Evolutionary conservation across 2,329 filamentous ascomycete genomes (phyloP).

Genomic region (Apiospora phragmitis): DNA sequence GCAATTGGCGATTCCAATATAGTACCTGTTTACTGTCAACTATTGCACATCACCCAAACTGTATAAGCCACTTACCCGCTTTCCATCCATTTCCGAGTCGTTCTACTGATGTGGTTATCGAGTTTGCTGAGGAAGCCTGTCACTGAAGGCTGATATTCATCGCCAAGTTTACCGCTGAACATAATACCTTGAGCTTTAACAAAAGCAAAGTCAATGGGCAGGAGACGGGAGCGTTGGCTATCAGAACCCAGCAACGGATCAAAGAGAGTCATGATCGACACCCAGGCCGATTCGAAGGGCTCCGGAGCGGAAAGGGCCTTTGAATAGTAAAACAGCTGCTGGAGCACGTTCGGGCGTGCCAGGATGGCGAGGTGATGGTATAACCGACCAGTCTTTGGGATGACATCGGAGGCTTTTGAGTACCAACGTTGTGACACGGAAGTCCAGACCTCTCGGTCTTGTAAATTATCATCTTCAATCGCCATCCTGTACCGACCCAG

Average conservation of each 20-base stretch:
- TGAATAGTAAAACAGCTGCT: slow-evolving; percentile 72
- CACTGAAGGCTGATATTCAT: no score
- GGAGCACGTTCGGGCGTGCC: slow-evolving; percentile 66
- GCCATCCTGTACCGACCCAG: slow-evolving; percentile 86
- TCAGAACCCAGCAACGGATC: slow-evolving; percentile 50
- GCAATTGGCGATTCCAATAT: no score
- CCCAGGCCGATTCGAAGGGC: slow-evolving; percentile 66
- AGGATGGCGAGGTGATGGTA: slow-evolving; percentile 88
- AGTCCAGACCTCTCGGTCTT: slow-evolving; percentile 79
- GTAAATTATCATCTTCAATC: slow-evolving; percentile 78
- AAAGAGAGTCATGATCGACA: slow-evolving; percentile 71
- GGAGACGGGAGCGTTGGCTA: slow-evolving; percentile 35
- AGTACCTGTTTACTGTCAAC: no score
- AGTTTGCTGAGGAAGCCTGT: no score
- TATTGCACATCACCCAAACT: no score
- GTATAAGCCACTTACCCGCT: no score
- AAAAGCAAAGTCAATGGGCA: slow-evolving; percentile 52
- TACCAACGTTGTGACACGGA: slow-evolving; percentile 83
- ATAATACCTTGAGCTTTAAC: no score
- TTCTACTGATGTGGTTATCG: no score
- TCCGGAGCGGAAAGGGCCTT: slow-evolving; percentile 69
- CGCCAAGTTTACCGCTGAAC: slow-evolving; percentile 56
- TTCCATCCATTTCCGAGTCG: no score
- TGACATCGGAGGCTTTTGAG: slow-evolving; percentile 74
- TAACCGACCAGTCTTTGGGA: slow-evolving; percentile 72